Evolutionary conservation across 1,284 basidiomycete species (phyloP), one percentile per base, ranked within the genome.

Genomic region (Leccinum angustisporum): DNA sequence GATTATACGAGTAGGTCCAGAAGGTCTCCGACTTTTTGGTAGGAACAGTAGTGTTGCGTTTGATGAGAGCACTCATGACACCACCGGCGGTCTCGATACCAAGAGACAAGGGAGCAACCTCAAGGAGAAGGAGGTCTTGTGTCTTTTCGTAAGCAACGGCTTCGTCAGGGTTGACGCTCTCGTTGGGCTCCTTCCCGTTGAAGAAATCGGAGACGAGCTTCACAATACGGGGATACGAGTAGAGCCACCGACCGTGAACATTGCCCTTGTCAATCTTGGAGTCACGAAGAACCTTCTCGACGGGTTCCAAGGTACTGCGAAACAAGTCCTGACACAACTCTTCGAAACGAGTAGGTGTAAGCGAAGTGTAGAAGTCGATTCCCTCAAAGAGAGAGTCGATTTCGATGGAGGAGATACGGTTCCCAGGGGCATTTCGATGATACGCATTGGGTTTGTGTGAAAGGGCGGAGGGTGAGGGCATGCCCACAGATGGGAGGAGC

Each of bases 1-100:
- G 97, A 86, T 99, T 98, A 85, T 99, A 97, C 68, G 95, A 91
- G 83, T 97, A 97, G 50, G 97, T 99, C 56, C 96, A 98, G 90
- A 99, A 98, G 78, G 93, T 91, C 83, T 98, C 95, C 30, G 95
- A 95, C 85, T 98, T 98, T 85, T 98, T 98, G 76, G 97, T 98
- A 57, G 97, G 97, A 70, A 99, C 94, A 60, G 95, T 97, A 70
- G 97, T 98, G 86, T 99, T 99, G 68, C 96, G 90, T 82, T 95
- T 95, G 85, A 98, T 98, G 71, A 99, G 88, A 46, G 94, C 87
- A 54, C 94, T 98, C 91, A 98, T 95, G 78, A 98, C 95, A 90
- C 97, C 97, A 80, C 97, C 97, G 71, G 96, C 94, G 61, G 95
- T 99, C 84, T 98, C 97, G 76, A 99, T 98, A 88, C 90, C 97